phyloP scores from a whole-genome alignment of 2,329 filamentous ascomycete genomes.

The Alternaria triticina region DNA sequence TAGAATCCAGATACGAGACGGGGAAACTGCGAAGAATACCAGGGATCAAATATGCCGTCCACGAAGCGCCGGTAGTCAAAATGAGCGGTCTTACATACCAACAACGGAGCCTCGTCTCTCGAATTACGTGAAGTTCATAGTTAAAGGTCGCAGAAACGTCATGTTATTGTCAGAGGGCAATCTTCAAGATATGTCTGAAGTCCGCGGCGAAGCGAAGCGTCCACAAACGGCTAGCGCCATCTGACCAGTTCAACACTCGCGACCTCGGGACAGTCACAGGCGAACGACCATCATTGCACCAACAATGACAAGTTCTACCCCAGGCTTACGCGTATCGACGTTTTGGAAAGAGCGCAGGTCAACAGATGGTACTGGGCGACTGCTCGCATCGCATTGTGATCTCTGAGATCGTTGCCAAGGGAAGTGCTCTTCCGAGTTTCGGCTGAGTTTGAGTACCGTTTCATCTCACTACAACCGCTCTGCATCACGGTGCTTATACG shows the following conservation, averaged over 20 bases:
- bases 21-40: not conserved
- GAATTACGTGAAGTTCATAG: no score
- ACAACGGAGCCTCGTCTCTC: not conserved
- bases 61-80: not conserved
- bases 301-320: not conserved
- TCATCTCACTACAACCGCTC: conserved; percentile 19
- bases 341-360: not conserved
- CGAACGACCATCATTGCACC: not conserved
- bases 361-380: not conserved
- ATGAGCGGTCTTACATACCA: not conserved
- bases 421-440: conserved; percentile 25
- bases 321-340: not conserved
- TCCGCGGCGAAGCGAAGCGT: not conserved
- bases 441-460: conserved; percentile 35
- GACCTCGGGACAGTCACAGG: not conserved
- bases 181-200: not conserved
- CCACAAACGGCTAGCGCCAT: conserved; percentile 5
- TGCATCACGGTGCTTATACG: not conserved
- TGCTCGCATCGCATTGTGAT: conserved; percentile 1
- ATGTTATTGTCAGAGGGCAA: not conserved
- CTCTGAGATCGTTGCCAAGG: conserved; percentile 2
- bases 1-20: not conserved
- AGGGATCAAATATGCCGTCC: not conserved
- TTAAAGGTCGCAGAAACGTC: not conserved
- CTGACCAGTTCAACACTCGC: not conserved